A percentile compares a stretch with the other conserved stretches of the same genome.
Conservation (phyloP, 2,329 filamentous ascomycete species). For the Aspergillus sp. region DNA sequence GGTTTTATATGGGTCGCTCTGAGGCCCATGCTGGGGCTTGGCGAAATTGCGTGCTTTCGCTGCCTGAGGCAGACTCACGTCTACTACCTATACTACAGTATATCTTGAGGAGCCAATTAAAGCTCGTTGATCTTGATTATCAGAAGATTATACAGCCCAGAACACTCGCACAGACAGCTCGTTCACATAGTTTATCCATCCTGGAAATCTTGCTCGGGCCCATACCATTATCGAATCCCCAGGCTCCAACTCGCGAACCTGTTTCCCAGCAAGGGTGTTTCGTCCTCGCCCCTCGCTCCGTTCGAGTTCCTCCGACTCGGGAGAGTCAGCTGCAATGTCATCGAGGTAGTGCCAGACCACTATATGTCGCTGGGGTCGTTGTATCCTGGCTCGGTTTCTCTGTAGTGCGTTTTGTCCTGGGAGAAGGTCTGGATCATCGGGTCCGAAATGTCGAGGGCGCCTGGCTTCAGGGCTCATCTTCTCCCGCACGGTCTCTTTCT, state of each 20-base stretch:
- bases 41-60: slow-evolving; percentile 41
- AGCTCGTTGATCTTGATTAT: no score
- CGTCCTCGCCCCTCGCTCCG: slow-evolving; percentile 37
- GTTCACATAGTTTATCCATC: slow-evolving; percentile 42
- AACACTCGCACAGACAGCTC: slow-evolving; percentile 38
- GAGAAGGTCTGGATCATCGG: slow-evolving; percentile 33
- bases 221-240: slow-evolving; percentile 45
- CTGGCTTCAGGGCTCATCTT: slow-evolving; percentile 23
- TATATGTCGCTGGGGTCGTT: slow-evolving; percentile 27
- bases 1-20: slow-evolving; percentile 34
- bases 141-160: slow-evolving; percentile 38
- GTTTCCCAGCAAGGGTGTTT: slow-evolving; percentile 40
- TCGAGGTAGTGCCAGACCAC: slow-evolving; percentile 45
- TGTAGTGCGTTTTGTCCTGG: slow-evolving; percentile 38
- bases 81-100: neutral
- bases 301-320: slow-evolving; percentile 38
- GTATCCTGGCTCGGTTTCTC: slow-evolving; percentile 32
- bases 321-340: slow-evolving; percentile 33
- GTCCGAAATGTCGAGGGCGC: slow-evolving; percentile 24
- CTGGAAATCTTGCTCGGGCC: slow-evolving; percentile 42
- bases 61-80: slow-evolving; percentile 8
- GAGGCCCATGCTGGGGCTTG: slow-evolving; percentile 32
- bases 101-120: neutral
- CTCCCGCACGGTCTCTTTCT: slow-evolving; percentile 21
- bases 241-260: slow-evolving; percentile 39